Conservation (phyloP, 305 asterid genomes). For the Salvia sclarea region DNA sequence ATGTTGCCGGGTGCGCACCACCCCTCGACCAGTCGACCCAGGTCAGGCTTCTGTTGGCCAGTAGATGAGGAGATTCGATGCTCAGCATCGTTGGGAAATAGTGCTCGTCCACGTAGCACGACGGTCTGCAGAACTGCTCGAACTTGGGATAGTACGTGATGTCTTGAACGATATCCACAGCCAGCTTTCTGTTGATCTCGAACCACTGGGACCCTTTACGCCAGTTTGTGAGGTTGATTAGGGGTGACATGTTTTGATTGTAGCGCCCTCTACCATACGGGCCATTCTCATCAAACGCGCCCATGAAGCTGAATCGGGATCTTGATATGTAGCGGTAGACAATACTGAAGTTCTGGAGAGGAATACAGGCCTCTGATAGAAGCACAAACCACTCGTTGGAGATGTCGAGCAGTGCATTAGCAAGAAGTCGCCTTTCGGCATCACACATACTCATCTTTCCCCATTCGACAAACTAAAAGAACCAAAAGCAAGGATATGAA, state of each 20-base stretch:
- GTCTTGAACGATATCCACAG: conserved; percentile 46
- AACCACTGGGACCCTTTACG: conserved; percentile 70
- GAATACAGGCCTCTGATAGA: conserved; percentile 61
- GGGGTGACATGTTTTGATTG: conserved; percentile 44
- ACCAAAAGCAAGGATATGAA: conserved; percentile 2
- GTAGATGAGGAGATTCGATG: conserved; percentile 38
- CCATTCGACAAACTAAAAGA: conserved; percentile 52
- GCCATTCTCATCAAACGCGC: conserved; percentile 47
- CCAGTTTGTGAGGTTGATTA: conserved; percentile 51
- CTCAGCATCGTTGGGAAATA: conserved; percentile 59
- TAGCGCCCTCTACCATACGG: conserved; percentile 59
- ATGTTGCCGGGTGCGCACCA: conserved; percentile 61
- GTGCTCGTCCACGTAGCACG: conserved; percentile 64
- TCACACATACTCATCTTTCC: conserved; percentile 67
- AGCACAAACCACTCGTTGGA: conserved; percentile 60
- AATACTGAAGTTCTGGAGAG: conserved; percentile 50
- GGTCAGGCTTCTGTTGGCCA: conserved; percentile 56
- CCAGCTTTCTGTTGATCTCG: conserved; percentile 47
- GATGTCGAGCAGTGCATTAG: conserved; percentile 60
- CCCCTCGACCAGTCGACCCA: conserved; percentile 79
- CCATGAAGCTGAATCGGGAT: conserved; percentile 57
- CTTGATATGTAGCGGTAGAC: conserved; percentile 48
- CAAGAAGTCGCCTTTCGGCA: conserved; percentile 59
- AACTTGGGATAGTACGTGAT: conserved; percentile 45
- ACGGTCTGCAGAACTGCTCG: conserved; percentile 53